Base-by-base conservation (phyloP, 129 eudicot genomes). In the Deinandra increscens region DNA sequence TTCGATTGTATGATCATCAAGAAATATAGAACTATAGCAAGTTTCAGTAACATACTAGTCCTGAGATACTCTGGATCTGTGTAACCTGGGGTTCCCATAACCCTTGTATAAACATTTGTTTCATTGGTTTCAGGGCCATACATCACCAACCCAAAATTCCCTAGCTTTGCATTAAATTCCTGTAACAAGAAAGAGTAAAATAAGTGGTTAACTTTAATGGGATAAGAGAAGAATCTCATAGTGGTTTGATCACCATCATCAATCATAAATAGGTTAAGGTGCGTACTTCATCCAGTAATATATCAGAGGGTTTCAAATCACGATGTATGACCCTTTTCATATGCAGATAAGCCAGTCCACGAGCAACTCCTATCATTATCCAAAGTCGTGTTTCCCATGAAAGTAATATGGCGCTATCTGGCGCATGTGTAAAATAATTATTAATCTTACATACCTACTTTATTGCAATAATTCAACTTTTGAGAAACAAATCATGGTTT, bases 81-180 rank as follows among this genome's bases (percentile, higher is more conserved):
- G 70, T 59, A 69, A 51, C 81, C 75, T 0, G 1, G 15, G 14
- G 83, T 74, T 14, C 78, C 82, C 20, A 69, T 2, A 60, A 69
- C 42, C 2, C n/a, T 10, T 37, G 75, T 74, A 22, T 36, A 19
- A 71, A 73, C 78, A 72, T 82, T 71, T 9, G 83, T 18, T 12
- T 42, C 26, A 33, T 39, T 62, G 0, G 10, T 44, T 53, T 15
- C 26, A 9, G 77, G 76, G 42, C 48, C 68, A 63, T 44, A 20
- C 31, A 19, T 68, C 20, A 69, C 76, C 51, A 82, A 7, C 0
- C 74, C 58, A 29, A 78, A 82, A 38, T 58, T 74, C 7, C 44
- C 63, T 3, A 82, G 54, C 60, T 82, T 82, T 70, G 77, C 80
- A 44, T 69, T 73, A 38, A 58, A 82, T 17, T 64, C 60, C 80